Base-by-base conservation (phyloP, 306 rosid genomes). In the Canavalia gladiata region DNA sequence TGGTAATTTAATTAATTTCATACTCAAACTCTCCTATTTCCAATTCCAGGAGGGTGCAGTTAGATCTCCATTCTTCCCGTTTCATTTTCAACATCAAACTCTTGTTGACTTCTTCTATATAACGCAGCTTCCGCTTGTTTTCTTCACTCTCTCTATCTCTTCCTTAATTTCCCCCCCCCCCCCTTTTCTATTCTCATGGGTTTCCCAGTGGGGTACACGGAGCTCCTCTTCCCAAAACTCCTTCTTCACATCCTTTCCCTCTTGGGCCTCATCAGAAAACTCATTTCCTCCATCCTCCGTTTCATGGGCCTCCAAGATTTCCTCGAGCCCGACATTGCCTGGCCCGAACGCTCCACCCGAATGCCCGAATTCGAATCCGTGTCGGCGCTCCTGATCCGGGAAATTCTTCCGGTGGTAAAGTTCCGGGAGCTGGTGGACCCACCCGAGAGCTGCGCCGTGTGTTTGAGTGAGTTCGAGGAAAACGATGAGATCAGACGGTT, bases 401-500 rank as follows among this genome's bases (percentile, higher is more conserved):
- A 95, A 64, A 49, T 86, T 58, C 87, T 95, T 1, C 97, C 97
- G 6, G 90, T 95, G 11, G 91, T 79, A 0, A 90, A 80, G 81
- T 95, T 89, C 84, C 77, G 85, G 2, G 99, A 95, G 49, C 85
- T 95, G 9, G 83, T 81, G 11, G 97, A 87, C 75, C 92, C 92
- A 0, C 95, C 97, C 0, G 98, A 95, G 33, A 78, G 85, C 66
- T 95, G 98, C 80, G 98, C 96, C 5, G 98, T 95, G 0, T 95
- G 98, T 7, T 84, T 95, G 18, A 91, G 72, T 55, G 97, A 93
- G 80, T 95, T 95, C 79, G 90, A 93, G 28, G 63, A 54, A 4
- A 79, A 84, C 31, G 96, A 93, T 37, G 99, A 90, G 87, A 90
- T 95, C 88, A 81, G 98, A 51, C 90, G 86, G 77, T 86, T 95